Evolutionary conservation across 352 stramenopile genomes (phyloP).

Genomic region (Phytophthora idaei): DNA sequence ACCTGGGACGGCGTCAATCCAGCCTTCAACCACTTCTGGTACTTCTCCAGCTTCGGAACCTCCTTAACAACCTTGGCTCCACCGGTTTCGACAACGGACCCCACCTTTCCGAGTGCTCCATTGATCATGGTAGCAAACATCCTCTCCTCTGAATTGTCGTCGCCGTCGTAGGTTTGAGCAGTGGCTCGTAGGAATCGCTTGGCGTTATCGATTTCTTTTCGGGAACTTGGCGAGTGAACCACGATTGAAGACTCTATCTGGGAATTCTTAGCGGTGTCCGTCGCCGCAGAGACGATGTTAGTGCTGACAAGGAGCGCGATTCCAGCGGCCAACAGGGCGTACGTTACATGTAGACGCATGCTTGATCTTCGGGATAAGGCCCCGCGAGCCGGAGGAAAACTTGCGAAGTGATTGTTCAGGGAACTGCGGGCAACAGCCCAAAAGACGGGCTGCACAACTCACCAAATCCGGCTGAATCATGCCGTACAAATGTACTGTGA

Average conservation of each 20-base stretch:
- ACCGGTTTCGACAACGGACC: constrained; percentile 12
- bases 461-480: no score
- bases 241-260: background rate
- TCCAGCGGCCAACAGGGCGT: background rate
- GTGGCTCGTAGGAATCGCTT: background rate
- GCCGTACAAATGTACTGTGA: no score
- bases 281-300: background rate
- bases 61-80: constrained; percentile 8
- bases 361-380: no score
- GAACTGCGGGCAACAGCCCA: no score
- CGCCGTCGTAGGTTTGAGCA: background rate
- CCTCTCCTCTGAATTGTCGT: constrained; percentile 1
- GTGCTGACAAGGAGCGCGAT: background rate
- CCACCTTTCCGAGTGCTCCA: constrained; percentile 9
- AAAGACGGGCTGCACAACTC: no score
- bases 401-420: no score
- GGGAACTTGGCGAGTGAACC: background rate
- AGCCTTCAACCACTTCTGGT: background rate
- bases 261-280: background rate
- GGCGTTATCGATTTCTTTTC: background rate
- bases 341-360: background rate
- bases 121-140: constrained; percentile 15
- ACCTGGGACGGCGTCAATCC: background rate
- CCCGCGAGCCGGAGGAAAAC: no score
- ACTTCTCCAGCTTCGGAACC: constrained; percentile 6